Base-by-base conservation (phyloP, 139 green algal genomes). In the Eudorina sp. region DNA sequence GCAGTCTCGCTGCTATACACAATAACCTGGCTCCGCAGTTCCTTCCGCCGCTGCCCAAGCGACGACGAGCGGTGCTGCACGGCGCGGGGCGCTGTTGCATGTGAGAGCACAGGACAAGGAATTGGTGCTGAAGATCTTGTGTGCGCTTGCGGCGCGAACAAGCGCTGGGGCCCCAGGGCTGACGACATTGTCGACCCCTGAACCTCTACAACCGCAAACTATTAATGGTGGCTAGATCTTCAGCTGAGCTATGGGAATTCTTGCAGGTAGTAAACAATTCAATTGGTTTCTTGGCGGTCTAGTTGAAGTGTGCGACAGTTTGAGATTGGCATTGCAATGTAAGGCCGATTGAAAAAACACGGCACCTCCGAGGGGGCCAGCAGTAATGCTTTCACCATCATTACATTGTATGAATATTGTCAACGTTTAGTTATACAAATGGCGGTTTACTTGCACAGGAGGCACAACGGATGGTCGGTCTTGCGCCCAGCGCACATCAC, bases 1-100 rank as follows among this genome's bases (percentile, higher is more conserved):
- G 64, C 81, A 27, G 43, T 66, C 4, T 87, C 81, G 38, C 41
- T 69, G 34, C n/a, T 87, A 21, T 79, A n/a, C 41, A 31, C 64
- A n/a, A 58, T 45, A 36, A 88, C 64, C 23, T 41, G 51, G 40
- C 40, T 18, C 2, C 66, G 64, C 16, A 31, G 45, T 53, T 72
- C 46, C 9, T 45, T 58, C 48, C 73, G 70, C 70, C 70, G 70
- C 70, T 79, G 70, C 43, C 34, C 70, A 29, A 3, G 41, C n/a
- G 43, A 27, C 73, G 46, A 43, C 16, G 73, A 25, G 9, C 73
- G 73, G 31, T 48, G 46, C 23, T 81, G 73, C 46, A 45, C 19
- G 45, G 43, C 40, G 36, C 70, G 70, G 19, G 25, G 40, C 38
- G 41, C 43, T 5, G 70, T 18, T 16, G 27, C 41, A 36, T 79